A percentile compares a stretch with the other conserved stretches of the same genome.
These are phyloP conservation scores for Kodamaea leandrae DNA, from an alignment of 805 yeast species.

Conservation along the genomic window DNA sequence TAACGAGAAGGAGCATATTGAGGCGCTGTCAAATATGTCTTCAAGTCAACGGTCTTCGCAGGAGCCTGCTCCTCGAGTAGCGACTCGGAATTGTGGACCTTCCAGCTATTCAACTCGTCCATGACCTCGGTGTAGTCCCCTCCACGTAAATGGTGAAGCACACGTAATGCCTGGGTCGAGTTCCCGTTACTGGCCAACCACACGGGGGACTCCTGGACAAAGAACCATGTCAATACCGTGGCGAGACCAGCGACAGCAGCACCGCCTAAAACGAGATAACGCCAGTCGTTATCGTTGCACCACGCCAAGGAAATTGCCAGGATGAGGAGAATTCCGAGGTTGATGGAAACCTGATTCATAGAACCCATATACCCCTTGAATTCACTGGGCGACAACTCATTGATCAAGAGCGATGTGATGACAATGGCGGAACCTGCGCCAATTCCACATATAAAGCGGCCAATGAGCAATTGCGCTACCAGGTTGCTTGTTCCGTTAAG, in stretches of 20 bases:
- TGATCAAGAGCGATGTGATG: slow-evolving; percentile 76
- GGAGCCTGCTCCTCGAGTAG: slow-evolving; percentile 12
- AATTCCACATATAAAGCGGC: slow-evolving; percentile 76
- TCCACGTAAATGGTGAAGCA: slow-evolving; percentile 38
- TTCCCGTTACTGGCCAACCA: slow-evolving; percentile 63
- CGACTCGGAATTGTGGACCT: slow-evolving; percentile 2
- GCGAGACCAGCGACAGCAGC: slow-evolving; percentile 51
- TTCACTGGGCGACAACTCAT: slow-evolving; percentile 70
- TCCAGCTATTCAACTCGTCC: slow-evolving; percentile 40
- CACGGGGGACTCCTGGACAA: slow-evolving; percentile 74
- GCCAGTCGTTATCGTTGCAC: slow-evolving; percentile 70
- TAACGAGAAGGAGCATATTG: slow-evolving; percentile 56
- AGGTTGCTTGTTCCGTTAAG: slow-evolving; percentile 52
- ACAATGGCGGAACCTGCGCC: slow-evolving; percentile 90
- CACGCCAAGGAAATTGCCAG: slow-evolving; percentile 70
- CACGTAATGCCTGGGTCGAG: slow-evolving; percentile 38
- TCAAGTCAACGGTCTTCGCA: slow-evolving; percentile 23
- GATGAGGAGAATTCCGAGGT: slow-evolving; percentile 78
- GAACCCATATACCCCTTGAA: slow-evolving; percentile 80
- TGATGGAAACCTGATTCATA: slow-evolving; percentile 84
- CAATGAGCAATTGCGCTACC: slow-evolving; percentile 48
- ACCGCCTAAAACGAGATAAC: slow-evolving; percentile 65
- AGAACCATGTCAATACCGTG: slow-evolving; percentile 35
- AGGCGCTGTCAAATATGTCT: slow-evolving; percentile 48
- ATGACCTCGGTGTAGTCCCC: slow-evolving; percentile 35